These are phyloP conservation scores for Ballota nigra DNA, from an alignment of 257 asterid species.

Conservation along the genomic window DNA sequence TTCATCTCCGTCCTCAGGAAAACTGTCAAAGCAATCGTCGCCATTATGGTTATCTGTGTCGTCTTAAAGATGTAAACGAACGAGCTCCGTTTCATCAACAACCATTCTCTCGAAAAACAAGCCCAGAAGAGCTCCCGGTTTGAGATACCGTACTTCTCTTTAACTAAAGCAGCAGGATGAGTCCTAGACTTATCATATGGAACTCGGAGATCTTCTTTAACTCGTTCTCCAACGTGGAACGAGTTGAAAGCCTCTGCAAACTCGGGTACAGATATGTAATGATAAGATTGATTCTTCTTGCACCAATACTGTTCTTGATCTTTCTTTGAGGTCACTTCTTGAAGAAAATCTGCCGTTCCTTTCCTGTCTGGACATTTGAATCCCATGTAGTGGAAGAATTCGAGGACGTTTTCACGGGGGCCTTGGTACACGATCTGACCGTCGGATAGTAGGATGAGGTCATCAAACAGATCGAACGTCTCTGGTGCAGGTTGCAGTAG, in stretches of 20 bases:
- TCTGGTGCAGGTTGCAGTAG: slow-evolving; percentile 91
- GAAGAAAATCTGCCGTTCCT: slow-evolving; percentile 79
- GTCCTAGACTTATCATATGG: slow-evolving; percentile 58
- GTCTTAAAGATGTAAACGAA: slow-evolving; percentile 76
- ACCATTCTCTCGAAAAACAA: slow-evolving; percentile 69
- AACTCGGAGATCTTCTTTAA: slow-evolving; percentile 45
- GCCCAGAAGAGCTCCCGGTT: slow-evolving; percentile 69
- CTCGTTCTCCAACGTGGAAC: slow-evolving; percentile 50
- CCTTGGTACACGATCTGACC: slow-evolving; percentile 80
- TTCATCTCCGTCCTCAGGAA: slow-evolving; percentile 77
- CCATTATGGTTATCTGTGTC: slow-evolving; percentile 71
- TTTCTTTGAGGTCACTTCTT: slow-evolving; percentile 80
- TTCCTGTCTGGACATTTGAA: slow-evolving; percentile 86
- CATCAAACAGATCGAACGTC: slow-evolving; percentile 71
- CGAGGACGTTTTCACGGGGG: slow-evolving; percentile 64
- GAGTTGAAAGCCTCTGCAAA: slow-evolving; percentile 55
- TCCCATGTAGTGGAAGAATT: slow-evolving; percentile 63
- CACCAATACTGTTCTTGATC: slow-evolving; percentile 83
- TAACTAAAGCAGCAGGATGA: slow-evolving; percentile 83
- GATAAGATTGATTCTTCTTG: slow-evolving; percentile 47
- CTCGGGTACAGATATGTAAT: slow-evolving; percentile 50
- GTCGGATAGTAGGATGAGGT: slow-evolving; percentile 73
- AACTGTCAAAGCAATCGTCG: slow-evolving; percentile 60
- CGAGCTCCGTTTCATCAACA: slow-evolving; percentile 66
- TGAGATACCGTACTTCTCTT: slow-evolving; percentile 67